Percentiles rank a stretch among this genome's conserved stretches.
phyloP scores from a whole-genome alignment of 345 rosid species.

The Hirschfeldia incana region DNA sequence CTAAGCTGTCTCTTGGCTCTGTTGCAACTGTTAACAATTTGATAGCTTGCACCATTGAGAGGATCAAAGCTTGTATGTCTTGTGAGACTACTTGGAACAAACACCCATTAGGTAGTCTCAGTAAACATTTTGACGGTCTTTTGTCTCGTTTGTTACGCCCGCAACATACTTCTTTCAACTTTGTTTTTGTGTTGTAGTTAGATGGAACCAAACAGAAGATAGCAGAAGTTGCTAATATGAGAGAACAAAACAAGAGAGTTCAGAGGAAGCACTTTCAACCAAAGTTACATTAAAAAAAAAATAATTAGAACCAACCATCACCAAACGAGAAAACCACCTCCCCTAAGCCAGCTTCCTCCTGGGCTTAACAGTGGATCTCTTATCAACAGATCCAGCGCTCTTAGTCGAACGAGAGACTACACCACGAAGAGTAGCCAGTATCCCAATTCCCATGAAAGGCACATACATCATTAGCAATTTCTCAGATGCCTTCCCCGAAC shows the following conservation, averaged over 20 bases:
- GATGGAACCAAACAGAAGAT: too few species aligned
- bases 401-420: conserved; percentile 38
- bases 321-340: background rate
- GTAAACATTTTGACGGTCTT: too few species aligned
- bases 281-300: background rate
- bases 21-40: conserved; percentile 91
- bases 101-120: too few species aligned
- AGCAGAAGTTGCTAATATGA: background rate
- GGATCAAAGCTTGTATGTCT: conserved; percentile 76
- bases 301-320: background rate
- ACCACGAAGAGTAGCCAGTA: conserved; percentile 64
- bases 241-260: background rate
- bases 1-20: conserved; percentile 85
- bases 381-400: conserved; percentile 32
- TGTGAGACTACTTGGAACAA: conserved; percentile 37
- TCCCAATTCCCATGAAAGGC: conserved; percentile 60
- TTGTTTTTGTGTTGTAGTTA: too few species aligned
- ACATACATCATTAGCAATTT: conserved; percentile 52
- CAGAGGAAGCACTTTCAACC: background rate
- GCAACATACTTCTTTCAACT: too few species aligned
- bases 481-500: conserved; percentile 65
- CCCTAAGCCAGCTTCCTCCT: conserved; percentile 66
- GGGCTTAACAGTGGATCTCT: conserved; percentile 42
- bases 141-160: too few species aligned
- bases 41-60: conserved; percentile 84